Conservation (phyloP, 495 filamentous ascomycete species). For the Lichenothelia convexa region DNA sequence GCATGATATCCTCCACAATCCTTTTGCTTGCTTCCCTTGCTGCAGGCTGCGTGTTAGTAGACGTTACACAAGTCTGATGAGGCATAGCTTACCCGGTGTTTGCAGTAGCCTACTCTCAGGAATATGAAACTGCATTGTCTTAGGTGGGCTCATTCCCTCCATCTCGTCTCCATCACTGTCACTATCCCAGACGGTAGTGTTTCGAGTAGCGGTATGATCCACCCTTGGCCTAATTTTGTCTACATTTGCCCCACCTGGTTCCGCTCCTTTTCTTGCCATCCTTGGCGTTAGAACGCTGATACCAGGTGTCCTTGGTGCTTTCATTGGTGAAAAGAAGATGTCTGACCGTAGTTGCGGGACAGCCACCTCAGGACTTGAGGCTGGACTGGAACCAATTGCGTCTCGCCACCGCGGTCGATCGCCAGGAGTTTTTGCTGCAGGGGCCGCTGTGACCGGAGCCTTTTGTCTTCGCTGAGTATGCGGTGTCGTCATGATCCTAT, state of each 20-base stretch:
- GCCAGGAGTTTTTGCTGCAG: conserved; percentile 6
- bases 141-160: conserved; percentile 67
- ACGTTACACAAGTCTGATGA: no score
- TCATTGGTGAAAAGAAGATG: conserved; percentile 59
- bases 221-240: conserved; percentile 8
- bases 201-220: no score
- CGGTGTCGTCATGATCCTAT: conserved; percentile 81
- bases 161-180: conserved; percentile 37
- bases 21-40: conserved; percentile 78
- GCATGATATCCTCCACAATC: conserved; percentile 79
- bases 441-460: conserved; percentile 8
- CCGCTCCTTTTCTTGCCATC: conserved; percentile 20
- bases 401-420: conserved; percentile 20
- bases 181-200: conserved; percentile 5
- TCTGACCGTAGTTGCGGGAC: conserved; percentile 68
- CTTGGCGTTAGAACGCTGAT: conserved; percentile 52
- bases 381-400: conserved; percentile 38
- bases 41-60: conserved; percentile 20
- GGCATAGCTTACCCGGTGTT: conserved; percentile 66
- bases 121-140: conserved; percentile 93
- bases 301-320: conserved; percentile 44
- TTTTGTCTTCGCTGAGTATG: conserved; percentile 30
- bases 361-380: conserved; percentile 60
- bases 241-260: conserved; percentile 23
- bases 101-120: conserved; percentile 74